These are phyloP conservation scores for Termitomyces sp. DNA, from an alignment of 768 basidiomycete species.

Conservation along the genomic window DNA sequence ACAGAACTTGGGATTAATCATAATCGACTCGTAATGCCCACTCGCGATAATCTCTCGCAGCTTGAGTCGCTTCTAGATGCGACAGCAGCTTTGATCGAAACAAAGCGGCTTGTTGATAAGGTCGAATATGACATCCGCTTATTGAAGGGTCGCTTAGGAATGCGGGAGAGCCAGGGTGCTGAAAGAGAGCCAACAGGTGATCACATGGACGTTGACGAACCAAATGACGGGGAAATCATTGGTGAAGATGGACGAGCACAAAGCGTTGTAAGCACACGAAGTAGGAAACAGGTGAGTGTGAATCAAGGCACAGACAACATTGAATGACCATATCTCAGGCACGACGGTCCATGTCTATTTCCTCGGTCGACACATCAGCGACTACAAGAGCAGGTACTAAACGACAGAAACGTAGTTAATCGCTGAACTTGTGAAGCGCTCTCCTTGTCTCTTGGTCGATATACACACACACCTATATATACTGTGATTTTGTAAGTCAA, in stretches of 20 bases:
- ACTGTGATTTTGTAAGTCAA: background rate
- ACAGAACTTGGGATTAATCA: conserved; percentile 71
- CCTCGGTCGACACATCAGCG: conserved; percentile 64
- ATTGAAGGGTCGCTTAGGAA: conserved; percentile 54
- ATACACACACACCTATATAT: background rate
- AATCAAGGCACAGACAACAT: background rate
- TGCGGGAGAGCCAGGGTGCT: conserved; percentile 40
- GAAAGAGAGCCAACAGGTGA: conserved; percentile 26
- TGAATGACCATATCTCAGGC: conserved; percentile 24
- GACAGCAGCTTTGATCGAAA: conserved; percentile 73
- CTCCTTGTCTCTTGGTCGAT: background rate
- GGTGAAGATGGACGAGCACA: conserved; percentile 54
- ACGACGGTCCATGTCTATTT: conserved; percentile 67
- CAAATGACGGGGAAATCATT: conserved; percentile 30
- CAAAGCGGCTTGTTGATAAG: conserved; percentile 82
- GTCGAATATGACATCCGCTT: conserved; percentile 82
- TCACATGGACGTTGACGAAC: conserved; percentile 50
- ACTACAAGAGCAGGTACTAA: conserved; percentile 48
- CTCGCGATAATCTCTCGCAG: conserved; percentile 69
- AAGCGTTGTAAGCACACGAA: conserved; percentile 57
- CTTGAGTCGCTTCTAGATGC: conserved; percentile 74
- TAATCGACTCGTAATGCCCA: conserved; percentile 90
- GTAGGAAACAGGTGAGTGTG: conserved; percentile 54
- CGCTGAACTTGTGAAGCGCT: background rate
- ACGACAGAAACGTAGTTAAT: conserved; percentile 49